Evolutionary conservation across 1,284 basidiomycete species (phyloP), one percentile per base, ranked within the genome.

Genomic region (Ceratobasidium sp.): DNA sequence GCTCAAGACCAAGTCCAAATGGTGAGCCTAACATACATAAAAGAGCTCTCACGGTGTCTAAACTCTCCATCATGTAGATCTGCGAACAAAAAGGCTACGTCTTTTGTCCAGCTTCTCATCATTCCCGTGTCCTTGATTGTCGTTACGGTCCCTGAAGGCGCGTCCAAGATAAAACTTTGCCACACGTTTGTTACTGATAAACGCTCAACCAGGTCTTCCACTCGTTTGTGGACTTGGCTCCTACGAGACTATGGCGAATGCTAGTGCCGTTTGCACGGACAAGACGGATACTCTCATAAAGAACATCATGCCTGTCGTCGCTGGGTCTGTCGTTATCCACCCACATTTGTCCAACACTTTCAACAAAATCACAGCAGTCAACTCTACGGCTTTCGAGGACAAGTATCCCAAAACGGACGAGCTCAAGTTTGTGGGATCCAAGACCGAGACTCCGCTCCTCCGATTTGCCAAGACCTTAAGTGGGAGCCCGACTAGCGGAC

Each of bases 241-340:
- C 28, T 99, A 97, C 81, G 97, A 98, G 84, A 98, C 94, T 6
- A 99, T 98, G 96, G 97, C 93, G 39, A 98, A 98, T 79, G 93
- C 96, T 14, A 97, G 92, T 26, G 96, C 98, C 74, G 88, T 98
- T 32, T 98, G 96, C 83, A 98, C 96, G 23, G 95, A 97, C 84
- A 98, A 98, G 84, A 97, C 96, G 1, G 93, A 93, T 60, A 92
- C 95, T 8, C 88, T 96, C 30, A 98, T 97, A 0, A 92, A 95
- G 79, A 98, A 98, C 83, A 85, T 85, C 78, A 99, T 99, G 97
- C 89, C 90, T 18, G 92, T 99, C 77, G 97, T 99, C 61, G 96
- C 97, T 16, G 97, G 97, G 45, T 95, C 95, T 30, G 85, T 98
- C 70, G 97, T 97, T 41, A 88, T 97, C 64, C 90, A 96, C 77